Conservation (phyloP, 2,329 filamentous ascomycete genomes). For the Fusarium chaquense region DNA sequence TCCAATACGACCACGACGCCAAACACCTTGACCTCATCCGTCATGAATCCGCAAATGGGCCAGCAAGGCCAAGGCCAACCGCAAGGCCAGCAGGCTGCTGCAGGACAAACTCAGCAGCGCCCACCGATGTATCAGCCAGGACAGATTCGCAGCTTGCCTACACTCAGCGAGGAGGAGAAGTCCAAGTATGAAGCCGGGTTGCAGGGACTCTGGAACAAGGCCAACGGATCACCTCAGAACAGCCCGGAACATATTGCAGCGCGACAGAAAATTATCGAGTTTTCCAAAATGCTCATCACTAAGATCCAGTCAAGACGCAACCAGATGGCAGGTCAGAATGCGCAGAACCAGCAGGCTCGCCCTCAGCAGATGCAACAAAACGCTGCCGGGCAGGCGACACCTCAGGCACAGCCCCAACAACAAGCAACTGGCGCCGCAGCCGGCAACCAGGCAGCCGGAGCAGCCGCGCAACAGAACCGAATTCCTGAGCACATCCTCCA, state of each 20-base stretch:
- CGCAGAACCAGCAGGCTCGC: conserved; percentile 45
- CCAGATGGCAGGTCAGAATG: conserved; percentile 48
- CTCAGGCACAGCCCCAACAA: conserved; percentile 42
- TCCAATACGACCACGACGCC: neutral
- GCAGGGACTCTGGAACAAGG: conserved; percentile 64
- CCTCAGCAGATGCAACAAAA: conserved; percentile 40
- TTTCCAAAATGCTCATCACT: conserved; percentile 67
- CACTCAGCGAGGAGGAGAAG: conserved; percentile 67
- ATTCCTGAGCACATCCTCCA: conserved; percentile 60
- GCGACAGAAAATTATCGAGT: conserved; percentile 69
- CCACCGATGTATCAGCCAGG: conserved; percentile 62
- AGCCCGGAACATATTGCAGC: conserved; percentile 64
- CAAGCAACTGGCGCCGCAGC: conserved; percentile 22
- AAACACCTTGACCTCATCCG: neutral
- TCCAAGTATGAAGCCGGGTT: conserved; percentile 70
- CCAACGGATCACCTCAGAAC: conserved; percentile 61
- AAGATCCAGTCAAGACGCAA: conserved; percentile 62
- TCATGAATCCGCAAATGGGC: conserved; percentile 46
- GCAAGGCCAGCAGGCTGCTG: conserved; percentile 44
- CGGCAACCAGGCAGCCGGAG: conserved; percentile 27
- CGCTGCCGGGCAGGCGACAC: conserved; percentile 30
- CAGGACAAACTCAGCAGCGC: conserved; percentile 42
- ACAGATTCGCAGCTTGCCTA: conserved; percentile 63
- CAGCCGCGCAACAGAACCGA: conserved; percentile 48
- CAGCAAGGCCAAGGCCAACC: conserved; percentile 45